Evolutionary conservation across 2,329 filamentous ascomycete species (phyloP).

Genomic region (Arthroderma sp.): DNA sequence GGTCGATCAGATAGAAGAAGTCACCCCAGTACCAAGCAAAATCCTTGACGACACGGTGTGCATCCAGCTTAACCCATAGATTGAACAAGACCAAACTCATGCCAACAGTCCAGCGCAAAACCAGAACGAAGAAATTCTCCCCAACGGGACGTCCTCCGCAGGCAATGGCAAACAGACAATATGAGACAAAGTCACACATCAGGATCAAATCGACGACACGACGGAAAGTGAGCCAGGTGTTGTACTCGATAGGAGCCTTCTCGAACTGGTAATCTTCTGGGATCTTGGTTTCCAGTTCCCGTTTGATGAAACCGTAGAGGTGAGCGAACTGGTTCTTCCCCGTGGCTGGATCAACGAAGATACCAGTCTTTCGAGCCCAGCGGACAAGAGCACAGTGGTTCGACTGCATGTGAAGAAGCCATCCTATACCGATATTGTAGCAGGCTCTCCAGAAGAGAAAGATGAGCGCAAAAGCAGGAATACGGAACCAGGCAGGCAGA

Average conservation of each 20-base stretch:
- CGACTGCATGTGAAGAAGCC: slow-evolving; percentile 78
- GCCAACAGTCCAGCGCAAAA: slow-evolving; percentile 65
- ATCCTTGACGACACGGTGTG: slow-evolving; percentile 94
- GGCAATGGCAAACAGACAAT: slow-evolving; percentile 87
- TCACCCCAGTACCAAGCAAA: slow-evolving; percentile 99
- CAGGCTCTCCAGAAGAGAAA: slow-evolving; percentile 86
- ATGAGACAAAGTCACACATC: slow-evolving; percentile 97
- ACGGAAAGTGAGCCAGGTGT: slow-evolving; percentile 95
- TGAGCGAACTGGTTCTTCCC: slow-evolving; percentile 70
- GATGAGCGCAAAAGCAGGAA: slow-evolving; percentile 64
- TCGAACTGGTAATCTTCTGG: slow-evolving; percentile 88
- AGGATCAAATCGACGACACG: slow-evolving; percentile 91
- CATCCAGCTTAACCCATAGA: slow-evolving; percentile 95
- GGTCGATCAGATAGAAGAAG: slow-evolving; percentile 97
- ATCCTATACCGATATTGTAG: slow-evolving; percentile 91
- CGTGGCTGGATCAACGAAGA: slow-evolving; percentile 74
- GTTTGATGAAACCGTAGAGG: slow-evolving; percentile 72
- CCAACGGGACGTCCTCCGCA: slow-evolving; percentile 62
- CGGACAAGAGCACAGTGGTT: slow-evolving; percentile 71
- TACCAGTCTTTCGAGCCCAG: slow-evolving; percentile 72
- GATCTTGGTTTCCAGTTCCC: slow-evolving; percentile 89
- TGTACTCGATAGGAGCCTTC: slow-evolving; percentile 89
- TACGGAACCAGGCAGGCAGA: slow-evolving; percentile 55
- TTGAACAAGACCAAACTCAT: slow-evolving; percentile 80
- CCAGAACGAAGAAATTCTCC: slow-evolving; percentile 56